Evolutionary conservation across 176 grass and related monocot genomes (phyloP).

Genomic region (Eleusine coracana): DNA sequence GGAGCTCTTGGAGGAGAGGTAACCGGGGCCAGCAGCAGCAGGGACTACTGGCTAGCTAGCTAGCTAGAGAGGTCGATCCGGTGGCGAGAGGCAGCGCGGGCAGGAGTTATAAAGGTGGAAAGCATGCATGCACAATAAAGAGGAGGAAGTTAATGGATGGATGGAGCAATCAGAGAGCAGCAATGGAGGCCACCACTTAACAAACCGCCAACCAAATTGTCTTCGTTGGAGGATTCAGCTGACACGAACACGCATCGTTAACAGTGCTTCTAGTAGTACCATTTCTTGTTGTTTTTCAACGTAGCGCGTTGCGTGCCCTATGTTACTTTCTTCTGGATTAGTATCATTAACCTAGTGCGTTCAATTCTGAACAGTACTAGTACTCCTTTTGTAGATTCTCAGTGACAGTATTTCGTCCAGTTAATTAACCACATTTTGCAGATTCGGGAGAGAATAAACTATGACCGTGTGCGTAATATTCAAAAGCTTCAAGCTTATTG

Average conservation of each 20-base stretch:
- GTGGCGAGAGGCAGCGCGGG: conserved; percentile 24
- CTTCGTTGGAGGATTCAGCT: background rate
- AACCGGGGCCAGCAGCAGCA: background rate
- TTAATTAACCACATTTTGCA: too few relatives aligned
- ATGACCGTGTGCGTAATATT: too few relatives aligned
- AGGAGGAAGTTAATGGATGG: conserved; percentile 49
- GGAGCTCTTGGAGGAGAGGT: background rate
- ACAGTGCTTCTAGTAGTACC: background rate
- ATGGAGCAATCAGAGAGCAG: conserved; percentile 51
- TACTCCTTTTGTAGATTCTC: too few relatives aligned
- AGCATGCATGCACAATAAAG: conserved; percentile 57
- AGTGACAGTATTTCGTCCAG: too few relatives aligned
- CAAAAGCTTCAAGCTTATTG: too few relatives aligned
- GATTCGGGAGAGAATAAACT: too few relatives aligned
- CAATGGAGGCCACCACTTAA: conserved; percentile 29
- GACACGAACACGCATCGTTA: background rate
- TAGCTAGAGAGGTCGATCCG: conserved; percentile 8
- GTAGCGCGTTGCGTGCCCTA: background rate
- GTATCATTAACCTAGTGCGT: too few relatives aligned
- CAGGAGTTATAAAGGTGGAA: conserved; percentile 49
- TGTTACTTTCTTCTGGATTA: background rate
- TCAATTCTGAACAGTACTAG: too few relatives aligned
- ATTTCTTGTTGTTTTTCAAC: too few relatives aligned
- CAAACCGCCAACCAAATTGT: conserved; percentile 36
- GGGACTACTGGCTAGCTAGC: background rate